Conservation (phyloP, 352 stramenopile species). For the Globisporangium sylvaticum region DNA sequence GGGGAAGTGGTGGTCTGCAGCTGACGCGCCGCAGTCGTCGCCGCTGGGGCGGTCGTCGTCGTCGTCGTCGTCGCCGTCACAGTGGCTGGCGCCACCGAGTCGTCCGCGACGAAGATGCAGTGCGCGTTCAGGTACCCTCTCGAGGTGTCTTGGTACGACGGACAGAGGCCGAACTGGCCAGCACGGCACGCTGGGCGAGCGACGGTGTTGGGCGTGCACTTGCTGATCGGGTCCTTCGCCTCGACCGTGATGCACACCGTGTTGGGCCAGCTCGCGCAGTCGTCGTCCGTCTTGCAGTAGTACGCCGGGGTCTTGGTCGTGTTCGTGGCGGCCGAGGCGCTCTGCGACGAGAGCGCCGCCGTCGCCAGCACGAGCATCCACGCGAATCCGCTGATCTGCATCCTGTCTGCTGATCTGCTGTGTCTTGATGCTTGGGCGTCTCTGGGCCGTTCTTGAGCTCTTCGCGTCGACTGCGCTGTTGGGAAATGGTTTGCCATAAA, state of each 20-base stretch:
- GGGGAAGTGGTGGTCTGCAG: slow-evolving; percentile 6
- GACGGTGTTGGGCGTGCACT: slow-evolving; percentile 81
- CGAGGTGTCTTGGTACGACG: slow-evolving; percentile 73
- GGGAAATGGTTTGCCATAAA: neutral
- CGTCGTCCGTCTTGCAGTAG: slow-evolving; percentile 59
- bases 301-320: slow-evolving; percentile 26
- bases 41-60: neutral
- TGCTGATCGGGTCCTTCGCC: slow-evolving; percentile 64
- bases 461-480: neutral
- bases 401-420: neutral
- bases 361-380: slow-evolving; percentile 15
- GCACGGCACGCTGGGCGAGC: slow-evolving; percentile 63
- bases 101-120: slow-evolving; percentile 76
- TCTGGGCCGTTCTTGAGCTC: neutral
- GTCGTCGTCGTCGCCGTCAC: neutral
- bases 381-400: slow-evolving; percentile 13
- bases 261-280: slow-evolving; percentile 60
- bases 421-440: neutral
- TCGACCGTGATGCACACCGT: slow-evolving; percentile 80
- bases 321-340: slow-evolving; percentile 8
- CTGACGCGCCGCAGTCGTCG: slow-evolving; percentile 4
- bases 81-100: slow-evolving; percentile 24
- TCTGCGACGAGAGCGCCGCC: slow-evolving; percentile 6
- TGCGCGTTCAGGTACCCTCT: slow-evolving; percentile 80
- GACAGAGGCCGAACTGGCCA: slow-evolving; percentile 62